Conservation (phyloP, 805 yeast genomes). For the Schwanniomyces polymorphus region DNA sequence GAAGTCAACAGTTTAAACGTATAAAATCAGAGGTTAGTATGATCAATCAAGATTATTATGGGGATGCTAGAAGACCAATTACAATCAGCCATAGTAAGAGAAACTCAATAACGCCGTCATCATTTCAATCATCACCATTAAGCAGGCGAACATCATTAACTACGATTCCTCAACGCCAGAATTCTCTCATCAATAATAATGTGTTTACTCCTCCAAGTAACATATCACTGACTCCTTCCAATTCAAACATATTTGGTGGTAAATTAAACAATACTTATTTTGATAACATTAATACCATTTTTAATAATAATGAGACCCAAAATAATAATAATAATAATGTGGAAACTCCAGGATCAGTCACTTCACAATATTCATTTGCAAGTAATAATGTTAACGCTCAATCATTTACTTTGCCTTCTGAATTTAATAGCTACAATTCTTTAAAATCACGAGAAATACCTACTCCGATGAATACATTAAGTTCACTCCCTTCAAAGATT, state of each 20-base stretch:
- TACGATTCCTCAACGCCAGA: constrained; percentile 11
- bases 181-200: constrained; percentile 4
- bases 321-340: constrained; percentile 1
- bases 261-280: constrained; percentile 9
- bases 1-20: constrained; percentile 39
- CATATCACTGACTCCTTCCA: constrained; percentile 21
- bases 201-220: constrained; percentile 11
- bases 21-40: constrained; percentile 39
- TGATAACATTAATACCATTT: constrained; percentile 1
- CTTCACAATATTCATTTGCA: constrained; percentile 10
- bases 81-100: constrained; percentile 12
- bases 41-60: constrained; percentile 9
- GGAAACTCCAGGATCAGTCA: constrained; percentile 10
- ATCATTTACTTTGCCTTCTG: constrained; percentile 7
- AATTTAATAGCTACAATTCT: constrained; percentile 3
- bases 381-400: constrained; percentile 6
- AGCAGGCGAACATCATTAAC: constrained; percentile 16
- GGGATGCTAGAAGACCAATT: constrained; percentile 17
- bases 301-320: neutral
- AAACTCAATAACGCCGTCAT: constrained; percentile 6
- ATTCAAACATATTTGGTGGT: constrained; percentile 21
- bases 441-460: constrained; percentile 2
- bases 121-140: constrained; percentile 15
- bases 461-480: constrained; percentile 1
- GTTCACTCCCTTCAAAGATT: neutral